phyloP scores from a whole-genome alignment of 2,329 filamentous ascomycete species.

The Microsporum canis region DNA sequence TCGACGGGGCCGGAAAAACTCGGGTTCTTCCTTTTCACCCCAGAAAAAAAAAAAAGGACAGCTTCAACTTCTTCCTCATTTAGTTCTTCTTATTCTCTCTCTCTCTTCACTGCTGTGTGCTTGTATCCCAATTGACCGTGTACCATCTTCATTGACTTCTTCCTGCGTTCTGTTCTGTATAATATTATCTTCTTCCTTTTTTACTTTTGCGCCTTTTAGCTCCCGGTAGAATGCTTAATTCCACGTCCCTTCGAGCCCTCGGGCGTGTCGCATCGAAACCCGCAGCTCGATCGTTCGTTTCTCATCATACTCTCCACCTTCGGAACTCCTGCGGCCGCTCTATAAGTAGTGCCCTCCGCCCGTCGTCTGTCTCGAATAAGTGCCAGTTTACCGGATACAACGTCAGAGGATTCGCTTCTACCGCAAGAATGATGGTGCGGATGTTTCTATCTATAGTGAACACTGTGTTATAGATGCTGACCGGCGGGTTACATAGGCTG shows the following conservation, averaged over 20 bases:
- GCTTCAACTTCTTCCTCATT: background rate
- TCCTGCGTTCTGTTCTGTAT: constrained; percentile 3
- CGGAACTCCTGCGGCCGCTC: background rate
- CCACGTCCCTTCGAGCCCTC: constrained; percentile 1
- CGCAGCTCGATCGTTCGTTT: constrained; percentile 1
- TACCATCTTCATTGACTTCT: background rate
- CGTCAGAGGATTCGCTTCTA: constrained; percentile 4
- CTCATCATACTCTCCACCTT: background rate
- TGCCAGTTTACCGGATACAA: background rate
- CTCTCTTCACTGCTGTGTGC: background rate
- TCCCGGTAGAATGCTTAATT: constrained; percentile 6
- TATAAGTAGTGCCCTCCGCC: constrained; percentile 2
- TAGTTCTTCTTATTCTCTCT: background rate
- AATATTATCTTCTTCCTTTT: background rate
- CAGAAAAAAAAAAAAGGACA: background rate
- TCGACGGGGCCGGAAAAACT: constrained; percentile 1
- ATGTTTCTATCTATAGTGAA: background rate
- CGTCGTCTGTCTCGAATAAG: background rate
- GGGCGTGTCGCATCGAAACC: background rate
- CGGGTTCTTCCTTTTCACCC: background rate
- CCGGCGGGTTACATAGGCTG: constrained; percentile 9
- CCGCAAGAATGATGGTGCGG: background rate
- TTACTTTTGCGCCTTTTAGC: background rate
- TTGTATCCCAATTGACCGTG: constrained; percentile 1
- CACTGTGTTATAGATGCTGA: background rate